phyloP scores from a whole-genome alignment of 495 filamentous ascomycete genomes.

The Aspergillus hancockii region DNA sequence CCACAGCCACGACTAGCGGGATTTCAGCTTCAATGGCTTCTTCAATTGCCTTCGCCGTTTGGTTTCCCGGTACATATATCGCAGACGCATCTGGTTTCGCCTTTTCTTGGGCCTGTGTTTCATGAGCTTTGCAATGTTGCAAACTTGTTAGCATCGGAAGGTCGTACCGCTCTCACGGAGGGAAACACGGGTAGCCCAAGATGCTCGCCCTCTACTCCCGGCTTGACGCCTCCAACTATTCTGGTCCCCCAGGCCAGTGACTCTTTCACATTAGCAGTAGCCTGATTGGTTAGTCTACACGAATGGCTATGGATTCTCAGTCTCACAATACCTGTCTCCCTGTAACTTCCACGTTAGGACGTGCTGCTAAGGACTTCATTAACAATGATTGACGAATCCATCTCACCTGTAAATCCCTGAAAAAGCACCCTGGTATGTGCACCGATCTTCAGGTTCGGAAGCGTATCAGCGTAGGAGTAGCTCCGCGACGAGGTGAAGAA shows the following conservation, averaged over 20 bases:
- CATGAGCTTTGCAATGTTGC: constrained; percentile 13
- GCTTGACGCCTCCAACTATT: constrained; percentile 84
- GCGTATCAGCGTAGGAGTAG: constrained; percentile 60
- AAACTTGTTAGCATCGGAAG: constrained; percentile 2
- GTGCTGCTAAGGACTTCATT: not conserved
- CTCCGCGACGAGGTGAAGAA: constrained; percentile 45
- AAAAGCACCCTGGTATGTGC: constrained; percentile 79
- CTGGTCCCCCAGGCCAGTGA: constrained; percentile 84
- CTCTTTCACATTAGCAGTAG: constrained; percentile 81
- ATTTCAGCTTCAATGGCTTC: constrained; percentile 89
- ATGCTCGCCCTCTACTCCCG: constrained; percentile 74
- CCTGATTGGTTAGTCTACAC: constrained; percentile 37
- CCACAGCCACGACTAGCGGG: constrained; percentile 83
- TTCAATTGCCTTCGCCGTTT: constrained; percentile 77
- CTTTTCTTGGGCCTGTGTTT: constrained; percentile 64
- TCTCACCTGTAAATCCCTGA: constrained; percentile 81
- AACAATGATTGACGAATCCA: not conserved
- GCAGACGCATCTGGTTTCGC: constrained; percentile 83
- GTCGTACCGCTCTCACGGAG: constrained; percentile 61
- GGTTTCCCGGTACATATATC: constrained; percentile 80
- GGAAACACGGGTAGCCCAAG: constrained; percentile 78
- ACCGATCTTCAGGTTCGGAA: constrained; percentile 76
- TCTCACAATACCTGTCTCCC: constrained; percentile 36
- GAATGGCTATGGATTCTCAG: not conserved
- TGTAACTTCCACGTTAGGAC: constrained; percentile 22